Base-by-base conservation (phyloP, 2,329 filamentous ascomycete species). In the Trematosphaeria pertusa region DNA sequence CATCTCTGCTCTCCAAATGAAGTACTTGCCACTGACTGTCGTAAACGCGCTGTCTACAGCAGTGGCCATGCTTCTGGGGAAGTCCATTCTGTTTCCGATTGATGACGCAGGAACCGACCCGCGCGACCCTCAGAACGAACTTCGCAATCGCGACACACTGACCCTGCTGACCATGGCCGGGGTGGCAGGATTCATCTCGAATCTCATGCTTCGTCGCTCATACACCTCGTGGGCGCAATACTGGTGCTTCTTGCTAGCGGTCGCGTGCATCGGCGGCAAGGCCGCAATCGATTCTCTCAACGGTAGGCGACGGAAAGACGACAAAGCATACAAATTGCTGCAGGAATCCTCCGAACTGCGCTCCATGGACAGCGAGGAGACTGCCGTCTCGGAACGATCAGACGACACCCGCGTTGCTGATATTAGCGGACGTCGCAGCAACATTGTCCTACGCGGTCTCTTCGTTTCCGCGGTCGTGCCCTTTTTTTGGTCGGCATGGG, bases 151-250 rank as follows among this genome's bases (percentile, higher is more conserved):
- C 21, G 46, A 59, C 19, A 45, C 34, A 5, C 36, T 53, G 26
- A 39, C 37, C 24, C 35, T 59, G 6, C 10, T 51, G 18, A 34
- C 40, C 20, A 47, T 62, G 22, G 48, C 50, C 9, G 56, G 50
- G 4, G 46, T 58, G 32, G 33, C 38, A 5, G 60, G 60, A 12
- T 48, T 51, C 19, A 50, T 46, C 24, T 54, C 54, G 1, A 48
- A 47, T 4, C 44, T 58, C 8, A 48, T 37, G 17, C 30, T 53
- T 26, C 57, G 53, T n/a, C 60, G 62, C 12, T 62, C 62, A 14
- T 63, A 59, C 43, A 58, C 55, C 15, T 57, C 46, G 15, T 47
- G 46, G 38, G 44, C 48, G 19, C 54, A 59, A 34, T 37, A 52
- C 7, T 43, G 46, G 18, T 61, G 49, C 32, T 54, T 59, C 35